Conservation (phyloP, 257 asterid species). For the Nicotiana otophora region DNA sequence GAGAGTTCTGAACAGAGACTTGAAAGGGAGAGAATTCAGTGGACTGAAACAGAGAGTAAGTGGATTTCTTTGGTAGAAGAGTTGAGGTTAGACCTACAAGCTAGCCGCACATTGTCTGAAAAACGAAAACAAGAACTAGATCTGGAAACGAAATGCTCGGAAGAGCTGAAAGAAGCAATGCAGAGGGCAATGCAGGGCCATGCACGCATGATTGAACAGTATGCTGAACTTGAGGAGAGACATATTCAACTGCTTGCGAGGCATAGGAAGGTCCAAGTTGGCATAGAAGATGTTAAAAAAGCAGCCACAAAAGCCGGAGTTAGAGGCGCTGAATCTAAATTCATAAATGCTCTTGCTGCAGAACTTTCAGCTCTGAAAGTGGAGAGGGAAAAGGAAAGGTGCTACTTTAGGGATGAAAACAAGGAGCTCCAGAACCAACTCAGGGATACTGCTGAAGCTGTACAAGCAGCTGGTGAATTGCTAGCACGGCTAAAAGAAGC, state of each 20-base stretch:
- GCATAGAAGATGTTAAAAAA: slow-evolving; percentile 90
- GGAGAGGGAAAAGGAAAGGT: slow-evolving; percentile 83
- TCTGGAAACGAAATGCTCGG: slow-evolving; percentile 74
- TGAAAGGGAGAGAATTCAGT: slow-evolving; percentile 64
- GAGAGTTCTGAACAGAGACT: slow-evolving; percentile 19
- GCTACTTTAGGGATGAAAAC: slow-evolving; percentile 73
- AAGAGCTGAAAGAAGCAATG: slow-evolving; percentile 98
- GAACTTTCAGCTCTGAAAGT: slow-evolving; percentile 77
- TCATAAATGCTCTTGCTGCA: slow-evolving; percentile 84
- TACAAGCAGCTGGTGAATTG: slow-evolving; percentile 95
- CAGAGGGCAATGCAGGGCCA: slow-evolving; percentile 99
- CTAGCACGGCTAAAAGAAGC: slow-evolving; percentile 93
- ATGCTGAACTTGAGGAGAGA: slow-evolving; percentile 91
- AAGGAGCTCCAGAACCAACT: slow-evolving; percentile 88
- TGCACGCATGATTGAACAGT: slow-evolving; percentile 98
- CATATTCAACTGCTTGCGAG: slow-evolving; percentile 87
- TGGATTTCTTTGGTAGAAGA: slow-evolving; percentile 90
- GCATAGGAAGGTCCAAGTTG: slow-evolving; percentile 72
- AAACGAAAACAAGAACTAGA: slow-evolving; percentile 81
- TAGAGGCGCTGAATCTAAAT: slow-evolving; percentile 81
- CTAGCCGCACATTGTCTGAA: slow-evolving; percentile 42
- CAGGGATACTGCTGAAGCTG: slow-evolving; percentile 98
- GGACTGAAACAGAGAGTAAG: slow-evolving; percentile 89
- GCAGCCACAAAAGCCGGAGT: slow-evolving; percentile 94
- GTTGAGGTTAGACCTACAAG: slow-evolving; percentile 65